Conservation (phyloP, 805 yeast genomes). For the Lipomyces sp. region DNA sequence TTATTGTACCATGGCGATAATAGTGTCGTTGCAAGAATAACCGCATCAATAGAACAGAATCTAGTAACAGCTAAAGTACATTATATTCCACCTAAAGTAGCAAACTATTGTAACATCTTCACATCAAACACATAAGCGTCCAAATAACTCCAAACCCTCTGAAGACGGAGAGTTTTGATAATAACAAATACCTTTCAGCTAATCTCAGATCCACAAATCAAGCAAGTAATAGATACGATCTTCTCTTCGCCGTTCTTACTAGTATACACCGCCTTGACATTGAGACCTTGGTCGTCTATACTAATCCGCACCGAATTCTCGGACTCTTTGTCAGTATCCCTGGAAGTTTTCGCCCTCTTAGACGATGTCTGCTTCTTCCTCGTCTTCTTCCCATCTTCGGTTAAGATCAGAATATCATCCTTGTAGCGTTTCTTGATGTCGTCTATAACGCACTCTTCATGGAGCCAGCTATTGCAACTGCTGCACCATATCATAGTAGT, state of each 20-base stretch:
- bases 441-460: conserved; percentile 28
- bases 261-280: conserved; percentile 21
- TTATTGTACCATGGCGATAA: too few species aligned
- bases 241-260: conserved; percentile 12
- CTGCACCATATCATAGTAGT: conserved; percentile 27
- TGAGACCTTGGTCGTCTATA: conserved; percentile 6
- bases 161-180: not conserved
- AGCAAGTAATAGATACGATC: conserved; percentile 18
- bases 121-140: not conserved
- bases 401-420: conserved; percentile 11
- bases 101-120: not conserved
- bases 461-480: conserved; percentile 29
- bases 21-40: not conserved
- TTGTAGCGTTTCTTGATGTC: conserved; percentile 23
- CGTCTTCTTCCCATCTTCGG: not conserved
- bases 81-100: not conserved
- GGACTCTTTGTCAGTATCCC: not conserved
- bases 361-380: not conserved
- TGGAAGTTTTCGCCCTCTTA: not conserved
- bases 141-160: not conserved
- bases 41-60: not conserved
- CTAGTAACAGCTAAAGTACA: not conserved
- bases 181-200: not conserved
- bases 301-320: conserved; percentile 11
- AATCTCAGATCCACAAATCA: conserved; percentile 3